Evolutionary conservation across 176 grass and related monocot species (phyloP), one percentile per base, ranked within the genome.

Genomic region (Oryza brachyantha): DNA sequence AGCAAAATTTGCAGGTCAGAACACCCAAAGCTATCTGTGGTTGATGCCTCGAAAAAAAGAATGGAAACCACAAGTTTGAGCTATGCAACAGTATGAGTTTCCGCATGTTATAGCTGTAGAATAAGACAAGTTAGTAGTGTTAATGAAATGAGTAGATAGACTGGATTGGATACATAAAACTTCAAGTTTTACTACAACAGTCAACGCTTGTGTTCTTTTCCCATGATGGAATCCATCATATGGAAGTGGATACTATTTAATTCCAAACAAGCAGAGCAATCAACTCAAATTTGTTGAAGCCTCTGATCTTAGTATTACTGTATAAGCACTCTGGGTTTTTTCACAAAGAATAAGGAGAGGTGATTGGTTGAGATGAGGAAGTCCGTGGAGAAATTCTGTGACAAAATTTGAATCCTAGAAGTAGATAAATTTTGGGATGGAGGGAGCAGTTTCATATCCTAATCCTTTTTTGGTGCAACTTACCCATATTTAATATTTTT

Each of bases 401-500:
- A n/a, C n/a, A n/a, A n/a, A n/a, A n/a, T n/a, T n/a, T n/a, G n/a
- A n/a, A n/a, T n/a, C n/a, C n/a, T n/a, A n/a, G n/a, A n/a, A n/a
- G n/a, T n/a, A n/a, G n/a, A n/a, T n/a, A n/a, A n/a, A n/a, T n/a
- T n/a, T n/a, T n/a, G n/a, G n/a, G n/a, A n/a, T n/a, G n/a, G n/a
- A n/a, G n/a, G n/a, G n/a, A n/a, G n/a, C n/a, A n/a, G n/a, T n/a
- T n/a, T n/a, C n/a, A n/a, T n/a, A n/a, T n/a, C n/a, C n/a, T n/a
- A n/a, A n/a, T n/a, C n/a, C n/a, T n/a, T n/a, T n/a, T 81, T 70
- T 27, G 69, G 37, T 24, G 64, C 59, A 66, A 60, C 61, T 66
- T 25, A 75, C 61, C 64, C 19, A 54, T 22, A 39, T 70, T 78
- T 29, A 48, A 73, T 41, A 42, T 64, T 64, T 59, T 75, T 99